A percentile compares a stretch with the other conserved stretches of the same genome.
Conservation (phyloP, 371 early-diverging fungal species). For the Actinomortierella ambigua region DNA sequence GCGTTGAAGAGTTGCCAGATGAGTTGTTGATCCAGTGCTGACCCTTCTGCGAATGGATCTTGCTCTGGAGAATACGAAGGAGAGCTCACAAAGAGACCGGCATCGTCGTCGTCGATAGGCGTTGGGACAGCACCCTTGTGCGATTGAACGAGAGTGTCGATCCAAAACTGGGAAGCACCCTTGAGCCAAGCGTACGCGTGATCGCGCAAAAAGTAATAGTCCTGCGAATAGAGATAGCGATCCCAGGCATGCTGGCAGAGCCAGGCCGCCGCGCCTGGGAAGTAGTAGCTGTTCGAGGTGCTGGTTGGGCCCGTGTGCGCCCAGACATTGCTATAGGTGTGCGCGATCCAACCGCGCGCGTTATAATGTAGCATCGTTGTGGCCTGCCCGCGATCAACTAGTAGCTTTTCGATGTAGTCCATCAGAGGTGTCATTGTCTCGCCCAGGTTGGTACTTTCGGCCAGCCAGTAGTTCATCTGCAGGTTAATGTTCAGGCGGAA, state of each 20-base stretch:
- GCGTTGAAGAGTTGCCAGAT: constrained; percentile 34
- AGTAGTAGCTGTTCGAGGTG: constrained; percentile 18
- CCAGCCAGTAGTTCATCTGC: constrained; percentile 47
- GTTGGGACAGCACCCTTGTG: background rate
- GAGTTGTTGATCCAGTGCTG: constrained; percentile 39
- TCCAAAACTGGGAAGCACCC: constrained; percentile 39
- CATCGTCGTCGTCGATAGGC: background rate
- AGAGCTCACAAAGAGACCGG: constrained; percentile 13
- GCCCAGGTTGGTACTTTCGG: constrained; percentile 32
- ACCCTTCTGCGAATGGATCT: constrained; percentile 30
- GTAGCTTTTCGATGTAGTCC: constrained; percentile 37
- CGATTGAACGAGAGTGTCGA: constrained; percentile 21
- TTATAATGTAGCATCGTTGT: constrained; percentile 23
- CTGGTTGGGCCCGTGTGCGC: constrained; percentile 41
- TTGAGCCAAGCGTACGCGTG: constrained; percentile 44
- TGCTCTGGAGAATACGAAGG: constrained; percentile 41
- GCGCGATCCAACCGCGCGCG: constrained; percentile 33
- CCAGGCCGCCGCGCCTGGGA: constrained; percentile 40
- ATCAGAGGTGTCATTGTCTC: constrained; percentile 36
- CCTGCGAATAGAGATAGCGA: constrained; percentile 36
- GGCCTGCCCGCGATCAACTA: constrained; percentile 30
- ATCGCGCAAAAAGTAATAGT: constrained; percentile 25
- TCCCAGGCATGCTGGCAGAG: constrained; percentile 45
- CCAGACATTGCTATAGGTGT: constrained; percentile 41
- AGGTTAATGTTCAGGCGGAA: constrained; percentile 40